phyloP scores from a whole-genome alignment of 177 flowering plant genomes.

The Tripterygium wilfordii region DNA sequence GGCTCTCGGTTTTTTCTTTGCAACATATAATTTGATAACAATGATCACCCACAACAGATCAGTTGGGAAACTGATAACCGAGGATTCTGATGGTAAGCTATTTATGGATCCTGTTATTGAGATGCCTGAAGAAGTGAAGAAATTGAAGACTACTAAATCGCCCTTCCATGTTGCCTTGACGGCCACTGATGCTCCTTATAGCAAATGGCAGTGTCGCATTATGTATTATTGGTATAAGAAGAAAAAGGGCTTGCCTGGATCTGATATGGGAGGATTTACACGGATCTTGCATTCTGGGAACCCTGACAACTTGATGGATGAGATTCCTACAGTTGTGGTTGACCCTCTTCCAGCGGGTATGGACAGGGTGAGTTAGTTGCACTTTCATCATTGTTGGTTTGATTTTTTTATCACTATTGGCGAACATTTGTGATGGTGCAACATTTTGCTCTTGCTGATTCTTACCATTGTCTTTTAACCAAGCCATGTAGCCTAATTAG shows the following conservation, averaged over 20 bases:
- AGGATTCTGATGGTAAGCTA: slow-evolving; percentile 13
- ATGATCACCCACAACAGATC: slow-evolving; percentile 41
- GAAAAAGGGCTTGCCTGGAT: slow-evolving; percentile 66
- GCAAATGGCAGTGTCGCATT: slow-evolving; percentile 93
- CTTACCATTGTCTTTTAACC: too few species aligned
- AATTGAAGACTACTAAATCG: slow-evolving; percentile 14
- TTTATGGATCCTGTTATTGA: slow-evolving; percentile 53
- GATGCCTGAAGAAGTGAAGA: slow-evolving; percentile 48
- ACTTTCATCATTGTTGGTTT: background rate
- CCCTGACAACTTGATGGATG: slow-evolving; percentile 82
- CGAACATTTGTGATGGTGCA: too few species aligned
- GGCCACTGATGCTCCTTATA: slow-evolving; percentile 84
- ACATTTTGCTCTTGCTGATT: too few species aligned
- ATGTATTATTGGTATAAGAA: slow-evolving; percentile 99
- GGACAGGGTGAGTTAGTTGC: slow-evolving; percentile 55
- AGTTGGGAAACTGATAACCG: slow-evolving; percentile 12
- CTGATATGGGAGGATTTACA: slow-evolving; percentile 99
- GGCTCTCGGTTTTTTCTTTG: slow-evolving; percentile 60
- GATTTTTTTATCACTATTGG: background rate
- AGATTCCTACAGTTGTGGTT: slow-evolving; percentile 91
- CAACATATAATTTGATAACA: slow-evolving; percentile 60
- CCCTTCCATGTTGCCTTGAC: slow-evolving; percentile 84
- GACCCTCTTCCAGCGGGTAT: slow-evolving; percentile 87
- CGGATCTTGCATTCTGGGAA: slow-evolving; percentile 87
- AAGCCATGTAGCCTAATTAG: too few species aligned